phyloP scores from a whole-genome alignment of 768 basidiomycete species.

The Trametes villosa region DNA sequence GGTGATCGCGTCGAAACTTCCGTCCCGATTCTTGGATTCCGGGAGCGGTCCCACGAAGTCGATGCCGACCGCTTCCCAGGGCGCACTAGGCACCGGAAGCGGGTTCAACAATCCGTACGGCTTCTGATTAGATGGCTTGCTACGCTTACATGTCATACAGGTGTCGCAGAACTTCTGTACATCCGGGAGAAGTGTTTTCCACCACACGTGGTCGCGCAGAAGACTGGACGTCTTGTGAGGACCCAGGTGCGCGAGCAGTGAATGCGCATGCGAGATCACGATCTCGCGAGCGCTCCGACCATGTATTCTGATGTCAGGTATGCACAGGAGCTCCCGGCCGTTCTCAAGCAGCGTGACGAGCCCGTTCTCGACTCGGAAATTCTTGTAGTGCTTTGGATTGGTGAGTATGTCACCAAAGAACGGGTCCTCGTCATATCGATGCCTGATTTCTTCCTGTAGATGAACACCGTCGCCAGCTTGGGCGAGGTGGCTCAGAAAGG shows the following conservation, averaged over 20 bases:
- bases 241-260: constrained; percentile 43
- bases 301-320: constrained; percentile 32
- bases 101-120: constrained; percentile 30
- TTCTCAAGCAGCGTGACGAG: constrained; percentile 23
- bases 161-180: constrained; percentile 27
- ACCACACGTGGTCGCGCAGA: constrained; percentile 41
- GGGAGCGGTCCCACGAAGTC: constrained; percentile 34
- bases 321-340: constrained; percentile 2
- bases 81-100: constrained; percentile 25
- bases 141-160: constrained; percentile 17
- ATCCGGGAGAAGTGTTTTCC: constrained; percentile 32
- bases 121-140: constrained; percentile 21
- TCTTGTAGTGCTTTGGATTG: constrained; percentile 29
- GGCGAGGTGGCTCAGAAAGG: too few relatives aligned
- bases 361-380: constrained; percentile 32
- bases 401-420: constrained; percentile 36
- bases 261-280: constrained; percentile 43
- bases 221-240: constrained; percentile 38
- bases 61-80: constrained; percentile 34
- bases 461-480: background rate
- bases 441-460: constrained; percentile 18
- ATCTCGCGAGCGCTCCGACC: constrained; percentile 32
- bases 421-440: constrained; percentile 33
- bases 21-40: constrained; percentile 25
- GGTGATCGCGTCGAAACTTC: too few relatives aligned